Evolutionary conservation across 495 filamentous ascomycete species (phyloP).

Genomic region (Talaromyces proteolyticus): DNA sequence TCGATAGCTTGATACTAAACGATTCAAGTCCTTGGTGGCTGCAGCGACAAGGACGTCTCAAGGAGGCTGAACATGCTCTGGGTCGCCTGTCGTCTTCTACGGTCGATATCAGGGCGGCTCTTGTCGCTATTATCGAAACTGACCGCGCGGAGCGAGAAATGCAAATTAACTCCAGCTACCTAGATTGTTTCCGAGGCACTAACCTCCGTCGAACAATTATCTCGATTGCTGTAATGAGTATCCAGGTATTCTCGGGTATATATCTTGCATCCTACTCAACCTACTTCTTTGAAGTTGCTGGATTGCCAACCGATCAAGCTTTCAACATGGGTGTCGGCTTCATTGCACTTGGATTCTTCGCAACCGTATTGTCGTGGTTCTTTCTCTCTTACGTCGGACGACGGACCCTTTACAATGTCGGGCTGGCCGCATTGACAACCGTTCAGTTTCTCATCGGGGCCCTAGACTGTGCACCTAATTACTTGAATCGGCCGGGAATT

Average conservation of each 20-base stretch:
- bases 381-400: slow-evolving; percentile 54
- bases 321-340: slow-evolving; percentile 63
- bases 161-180: not conserved
- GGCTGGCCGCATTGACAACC: slow-evolving; percentile 39
- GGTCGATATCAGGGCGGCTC: no score
- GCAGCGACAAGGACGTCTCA: no score
- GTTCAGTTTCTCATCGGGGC: slow-evolving; percentile 54
- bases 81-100: no score
- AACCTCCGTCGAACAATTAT: slow-evolving; percentile 41
- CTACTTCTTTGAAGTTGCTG: slow-evolving; percentile 54
- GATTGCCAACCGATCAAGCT: slow-evolving; percentile 47
- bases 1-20: no score
- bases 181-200: slow-evolving; percentile 40
- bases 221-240: slow-evolving; percentile 40
- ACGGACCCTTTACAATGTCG: slow-evolving; percentile 47
- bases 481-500: slow-evolving; percentile 29
- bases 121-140: not conserved
- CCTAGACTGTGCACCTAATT: slow-evolving; percentile 42
- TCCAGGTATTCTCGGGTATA: slow-evolving; percentile 35
- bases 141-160: not conserved
- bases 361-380: slow-evolving; percentile 60
- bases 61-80: no score
- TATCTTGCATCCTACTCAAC: slow-evolving; percentile 28
- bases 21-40: no score
- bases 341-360: slow-evolving; percentile 59